Conservation (phyloP, 1,284 basidiomycete genomes). For the Fomitopsis betulina region DNA sequence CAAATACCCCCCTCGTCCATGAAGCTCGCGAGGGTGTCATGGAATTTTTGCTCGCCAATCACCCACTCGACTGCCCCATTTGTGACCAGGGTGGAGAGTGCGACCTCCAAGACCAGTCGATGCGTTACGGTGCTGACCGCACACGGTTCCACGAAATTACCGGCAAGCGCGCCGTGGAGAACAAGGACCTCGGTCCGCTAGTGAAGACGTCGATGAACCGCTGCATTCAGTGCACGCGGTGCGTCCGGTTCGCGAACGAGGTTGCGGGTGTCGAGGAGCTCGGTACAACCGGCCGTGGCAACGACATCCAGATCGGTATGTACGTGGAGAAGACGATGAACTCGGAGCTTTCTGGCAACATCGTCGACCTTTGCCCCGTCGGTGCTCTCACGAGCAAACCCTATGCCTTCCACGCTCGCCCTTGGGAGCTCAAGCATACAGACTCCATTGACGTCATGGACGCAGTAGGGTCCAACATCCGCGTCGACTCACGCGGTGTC, state of each 20-base stretch:
- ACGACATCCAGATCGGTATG: slow-evolving; percentile 98
- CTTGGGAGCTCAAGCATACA: slow-evolving; percentile 99
- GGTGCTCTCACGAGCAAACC: slow-evolving; percentile 98
- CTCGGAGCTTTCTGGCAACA: slow-evolving; percentile 96
- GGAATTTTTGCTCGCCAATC: slow-evolving; percentile 98
- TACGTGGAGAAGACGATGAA: slow-evolving; percentile 98
- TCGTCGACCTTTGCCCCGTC: slow-evolving; percentile 96
- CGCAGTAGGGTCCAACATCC: slow-evolving; percentile 97
- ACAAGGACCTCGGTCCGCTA: slow-evolving; percentile 97
- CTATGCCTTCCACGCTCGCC: slow-evolving; percentile 94
- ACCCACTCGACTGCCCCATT: slow-evolving; percentile 97
- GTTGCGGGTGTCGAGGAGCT: slow-evolving; percentile 98
- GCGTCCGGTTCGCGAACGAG: slow-evolving; percentile 98
- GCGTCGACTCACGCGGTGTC: slow-evolving; percentile 92
- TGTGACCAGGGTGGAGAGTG: slow-evolving; percentile 99
- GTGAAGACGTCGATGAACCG: slow-evolving; percentile 99
- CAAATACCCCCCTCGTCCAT: slow-evolving; percentile 92
- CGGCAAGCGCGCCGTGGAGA: slow-evolving; percentile 96
- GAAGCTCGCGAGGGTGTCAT: slow-evolving; percentile 97
- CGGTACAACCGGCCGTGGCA: slow-evolving; percentile 95
- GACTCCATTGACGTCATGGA: slow-evolving; percentile 98
- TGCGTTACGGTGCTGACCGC: slow-evolving; percentile 98
- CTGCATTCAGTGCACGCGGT: slow-evolving; percentile 99
- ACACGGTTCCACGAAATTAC: slow-evolving; percentile 97
- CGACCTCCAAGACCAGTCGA: slow-evolving; percentile 98